Evolutionary conservation across 257 asterid species (phyloP).

Genomic region (Solanum okadae): DNA sequence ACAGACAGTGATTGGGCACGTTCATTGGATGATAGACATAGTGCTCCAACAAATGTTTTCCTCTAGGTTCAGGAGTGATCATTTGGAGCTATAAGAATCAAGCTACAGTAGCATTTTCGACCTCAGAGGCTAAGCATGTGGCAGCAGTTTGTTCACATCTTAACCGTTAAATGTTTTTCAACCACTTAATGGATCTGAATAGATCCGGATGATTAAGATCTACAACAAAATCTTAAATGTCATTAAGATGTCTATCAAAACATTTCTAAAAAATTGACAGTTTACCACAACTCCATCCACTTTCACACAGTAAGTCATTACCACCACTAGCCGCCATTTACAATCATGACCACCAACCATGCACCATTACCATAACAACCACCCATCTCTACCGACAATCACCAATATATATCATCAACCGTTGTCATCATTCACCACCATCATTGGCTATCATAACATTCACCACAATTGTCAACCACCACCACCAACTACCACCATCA

Average conservation of each 20-base stretch:
- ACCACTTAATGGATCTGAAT: not conserved
- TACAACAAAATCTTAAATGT: not conserved
- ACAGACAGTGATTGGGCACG: no score
- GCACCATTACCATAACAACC: not conserved
- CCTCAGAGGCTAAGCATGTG: not conserved
- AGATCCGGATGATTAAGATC: not conserved
- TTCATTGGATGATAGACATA: no score
- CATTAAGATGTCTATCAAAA: not conserved
- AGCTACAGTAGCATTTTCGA: not conserved
- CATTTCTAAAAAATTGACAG: not conserved
- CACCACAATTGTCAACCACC: not conserved
- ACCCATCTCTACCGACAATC: not conserved
- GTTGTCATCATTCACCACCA: not conserved
- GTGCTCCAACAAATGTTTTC: not conserved
- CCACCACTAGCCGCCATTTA: not conserved
- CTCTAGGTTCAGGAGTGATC: not conserved
- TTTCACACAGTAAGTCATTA: not conserved
- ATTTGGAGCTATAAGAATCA: not conserved
- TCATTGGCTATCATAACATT: not conserved
- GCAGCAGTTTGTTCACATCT: not conserved
- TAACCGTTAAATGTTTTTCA: not conserved
- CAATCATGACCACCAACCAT: not conserved
- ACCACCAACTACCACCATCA: not conserved
- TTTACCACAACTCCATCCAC: not conserved
- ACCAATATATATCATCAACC: not conserved